Evolutionary conservation across 1,284 basidiomycete species (phyloP).

Genomic region (Ustilago tritici): DNA sequence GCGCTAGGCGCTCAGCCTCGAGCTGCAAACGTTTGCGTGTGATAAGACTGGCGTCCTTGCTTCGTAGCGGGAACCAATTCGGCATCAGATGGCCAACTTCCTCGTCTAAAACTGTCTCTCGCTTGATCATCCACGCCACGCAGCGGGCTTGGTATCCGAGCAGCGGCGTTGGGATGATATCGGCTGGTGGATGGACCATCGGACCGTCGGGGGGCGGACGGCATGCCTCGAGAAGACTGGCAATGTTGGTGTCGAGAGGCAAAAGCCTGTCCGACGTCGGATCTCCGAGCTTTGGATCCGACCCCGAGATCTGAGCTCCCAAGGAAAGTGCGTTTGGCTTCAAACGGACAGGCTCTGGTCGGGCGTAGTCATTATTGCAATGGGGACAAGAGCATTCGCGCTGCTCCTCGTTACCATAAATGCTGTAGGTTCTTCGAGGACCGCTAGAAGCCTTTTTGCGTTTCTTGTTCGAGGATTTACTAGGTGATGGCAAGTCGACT

Average conservation of each 20-base stretch:
- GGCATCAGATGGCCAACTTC: constrained; percentile 37
- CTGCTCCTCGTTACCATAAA: constrained; percentile 4
- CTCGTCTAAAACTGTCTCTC: constrained; percentile 39
- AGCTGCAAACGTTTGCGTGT: constrained; percentile 27
- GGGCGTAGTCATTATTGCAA: not conserved
- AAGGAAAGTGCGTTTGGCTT: constrained; percentile 19
- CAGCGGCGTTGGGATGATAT: constrained; percentile 42
- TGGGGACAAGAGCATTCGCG: constrained; percentile 8
- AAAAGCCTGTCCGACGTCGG: constrained; percentile 18
- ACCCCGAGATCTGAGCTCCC: constrained; percentile 17
- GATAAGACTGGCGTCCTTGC: constrained; percentile 25
- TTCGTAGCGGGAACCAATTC: constrained; percentile 44
- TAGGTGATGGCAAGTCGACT: constrained; percentile 22
- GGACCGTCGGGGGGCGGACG: constrained; percentile 39
- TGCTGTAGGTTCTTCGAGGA: not conserved
- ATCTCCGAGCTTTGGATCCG: constrained; percentile 36
- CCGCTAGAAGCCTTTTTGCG: constrained; percentile 23
- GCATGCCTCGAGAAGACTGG: constrained; percentile 48
- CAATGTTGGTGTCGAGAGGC: constrained; percentile 46
- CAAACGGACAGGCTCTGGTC: constrained; percentile 5
- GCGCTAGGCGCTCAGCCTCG: constrained; percentile 32
- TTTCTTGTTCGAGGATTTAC: constrained; percentile 29
- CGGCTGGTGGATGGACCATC: constrained; percentile 27
- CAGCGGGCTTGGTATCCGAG: constrained; percentile 50
- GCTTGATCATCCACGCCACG: constrained; percentile 49